Evolutionary conservation across 768 basidiomycete species (phyloP), one percentile per base, ranked within the genome.

Genomic region (Mycena metata): DNA sequence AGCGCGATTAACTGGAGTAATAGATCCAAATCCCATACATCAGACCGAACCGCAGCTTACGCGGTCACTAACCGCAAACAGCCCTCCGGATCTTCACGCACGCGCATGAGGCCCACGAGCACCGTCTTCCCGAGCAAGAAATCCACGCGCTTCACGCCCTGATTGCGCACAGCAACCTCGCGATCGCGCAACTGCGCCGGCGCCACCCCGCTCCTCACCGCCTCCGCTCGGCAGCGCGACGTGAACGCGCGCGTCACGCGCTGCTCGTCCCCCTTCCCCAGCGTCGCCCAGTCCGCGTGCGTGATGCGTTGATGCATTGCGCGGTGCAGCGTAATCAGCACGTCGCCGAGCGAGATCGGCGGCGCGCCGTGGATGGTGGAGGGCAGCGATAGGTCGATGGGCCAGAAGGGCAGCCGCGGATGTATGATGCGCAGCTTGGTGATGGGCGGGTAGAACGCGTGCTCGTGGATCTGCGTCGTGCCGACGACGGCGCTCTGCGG

Each of bases 341-440:
- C 64, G 47, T 65, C 69, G 16, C 47, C 60, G 42, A 70, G 55
- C 3, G 64, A 46, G 35, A 70, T 67, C 21, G 69, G 69, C 11
- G 64, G 64, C 11, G 52, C 57, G 5, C 36, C 24, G 12, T 49
- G 24, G 13, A 42, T 33, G 50, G 24, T 12, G 8, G 64, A 6
- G 35, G 43, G 58, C 24, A 70, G 60, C 54, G 79, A 74, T 50
- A 85, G 62, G 66, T 81, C 78, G 55, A 85, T 76, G 5, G 82
- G 79, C 84, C 84, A 85, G 10, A 78, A 63, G 1, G 79, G 79
- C 46, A 85, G 75, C 23, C 72, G 72, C 21, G 83, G 79, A 72
- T 83, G 82, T 0, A 77, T 69, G 76, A 85, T 82, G 47, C 79
- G 78, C 80, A 85, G 83, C 41, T 71, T 74, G 12, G 76, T 76